These are phyloP conservation scores for Colletotrichum cereale DNA, from an alignment of 2,329 filamentous ascomycete species.

Conservation along the genomic window DNA sequence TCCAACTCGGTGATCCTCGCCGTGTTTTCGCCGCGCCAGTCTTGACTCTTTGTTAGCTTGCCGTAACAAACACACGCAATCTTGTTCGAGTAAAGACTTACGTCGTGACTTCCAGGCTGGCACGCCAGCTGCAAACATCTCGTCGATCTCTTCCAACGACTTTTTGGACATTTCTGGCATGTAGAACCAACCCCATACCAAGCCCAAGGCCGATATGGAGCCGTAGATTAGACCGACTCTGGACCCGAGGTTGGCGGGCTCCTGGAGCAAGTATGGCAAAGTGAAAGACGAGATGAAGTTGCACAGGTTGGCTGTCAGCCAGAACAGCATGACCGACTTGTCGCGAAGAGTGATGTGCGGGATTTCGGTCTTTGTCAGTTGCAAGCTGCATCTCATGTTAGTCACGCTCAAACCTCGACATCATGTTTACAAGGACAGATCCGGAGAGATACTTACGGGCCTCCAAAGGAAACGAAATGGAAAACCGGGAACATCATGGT, in stretches of 20 bases:
- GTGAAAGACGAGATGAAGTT: constrained; percentile 34
- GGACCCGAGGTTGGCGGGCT: constrained; percentile 34
- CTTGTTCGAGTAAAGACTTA: constrained; percentile 14
- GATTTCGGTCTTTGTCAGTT: constrained; percentile 38
- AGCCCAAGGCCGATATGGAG: constrained; percentile 25
- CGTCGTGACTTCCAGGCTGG: constrained; percentile 37
- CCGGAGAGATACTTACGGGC: constrained; percentile 19
- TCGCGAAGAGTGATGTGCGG: constrained; percentile 35
- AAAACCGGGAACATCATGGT: constrained; percentile 43
- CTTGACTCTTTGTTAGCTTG: constrained; percentile 10
- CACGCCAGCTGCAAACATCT: constrained; percentile 34
- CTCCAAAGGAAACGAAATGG: constrained; percentile 38
- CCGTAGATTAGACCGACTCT: constrained; percentile 36
- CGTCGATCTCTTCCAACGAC: constrained; percentile 35
- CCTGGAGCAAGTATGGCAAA: constrained; percentile 31
- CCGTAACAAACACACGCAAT: accelerated
- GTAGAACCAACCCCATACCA: constrained; percentile 33
- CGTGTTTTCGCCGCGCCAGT: constrained; percentile 30
- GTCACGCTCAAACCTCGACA: neutral
- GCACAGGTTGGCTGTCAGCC: constrained; percentile 31
- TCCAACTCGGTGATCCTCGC: constrained; percentile 31
- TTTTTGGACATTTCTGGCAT: constrained; percentile 38
- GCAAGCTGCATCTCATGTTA: constrained; percentile 15
- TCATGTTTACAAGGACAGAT: too few species aligned
- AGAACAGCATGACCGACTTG: constrained; percentile 40